Percentiles rank a stretch among this genome's conserved stretches.
phyloP scores from a whole-genome alignment of 495 filamentous ascomycete genomes.

The Filosporella fistucella region DNA sequence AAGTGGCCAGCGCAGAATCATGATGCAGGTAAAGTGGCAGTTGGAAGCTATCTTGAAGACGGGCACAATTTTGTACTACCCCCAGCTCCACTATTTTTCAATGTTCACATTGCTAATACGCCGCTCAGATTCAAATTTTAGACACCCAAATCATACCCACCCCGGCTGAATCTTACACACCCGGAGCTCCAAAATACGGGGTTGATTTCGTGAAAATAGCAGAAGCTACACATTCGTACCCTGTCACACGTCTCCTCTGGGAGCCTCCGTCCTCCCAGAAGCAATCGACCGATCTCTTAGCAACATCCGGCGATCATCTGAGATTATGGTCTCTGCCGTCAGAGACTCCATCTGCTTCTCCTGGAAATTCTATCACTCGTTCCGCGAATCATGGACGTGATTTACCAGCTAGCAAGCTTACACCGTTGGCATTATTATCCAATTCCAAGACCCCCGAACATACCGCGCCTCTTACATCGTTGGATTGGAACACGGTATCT shows the following conservation, averaged over 20 bases:
- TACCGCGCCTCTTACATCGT: conserved; percentile 89
- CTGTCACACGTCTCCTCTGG: conserved; percentile 94
- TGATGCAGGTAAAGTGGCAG: conserved; percentile 83
- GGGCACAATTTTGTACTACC: conserved; percentile 88
- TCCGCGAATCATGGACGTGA: conserved; percentile 58
- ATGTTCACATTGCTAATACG: neutral
- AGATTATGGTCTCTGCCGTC: conserved; percentile 84
- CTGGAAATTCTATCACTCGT: conserved; percentile 72
- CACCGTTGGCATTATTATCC: conserved; percentile 86
- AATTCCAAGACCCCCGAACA: conserved; percentile 99
- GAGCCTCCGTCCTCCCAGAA: conserved; percentile 97
- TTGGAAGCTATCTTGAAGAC: conserved; percentile 96
- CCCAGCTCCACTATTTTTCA: neutral
- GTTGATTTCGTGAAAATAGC: conserved; percentile 94
- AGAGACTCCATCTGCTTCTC: conserved; percentile 45
- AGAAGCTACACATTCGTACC: conserved; percentile 96
- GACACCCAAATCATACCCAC: conserved; percentile 77
- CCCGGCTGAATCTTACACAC: conserved; percentile 62
- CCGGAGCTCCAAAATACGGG: conserved; percentile 64
- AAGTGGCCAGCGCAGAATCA: conserved; percentile 87
- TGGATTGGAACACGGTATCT: conserved; percentile 97
- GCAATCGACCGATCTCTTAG: conserved; percentile 90
- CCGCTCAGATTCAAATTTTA: conserved; percentile 87
- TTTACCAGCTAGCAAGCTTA: conserved; percentile 74
- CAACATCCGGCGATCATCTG: conserved; percentile 94